A percentile compares a stretch with the other conserved stretches of the same genome.
These are phyloP conservation scores for Tylopilus sp. DNA, from an alignment of 768 basidiomycete species.

Conservation along the genomic window DNA sequence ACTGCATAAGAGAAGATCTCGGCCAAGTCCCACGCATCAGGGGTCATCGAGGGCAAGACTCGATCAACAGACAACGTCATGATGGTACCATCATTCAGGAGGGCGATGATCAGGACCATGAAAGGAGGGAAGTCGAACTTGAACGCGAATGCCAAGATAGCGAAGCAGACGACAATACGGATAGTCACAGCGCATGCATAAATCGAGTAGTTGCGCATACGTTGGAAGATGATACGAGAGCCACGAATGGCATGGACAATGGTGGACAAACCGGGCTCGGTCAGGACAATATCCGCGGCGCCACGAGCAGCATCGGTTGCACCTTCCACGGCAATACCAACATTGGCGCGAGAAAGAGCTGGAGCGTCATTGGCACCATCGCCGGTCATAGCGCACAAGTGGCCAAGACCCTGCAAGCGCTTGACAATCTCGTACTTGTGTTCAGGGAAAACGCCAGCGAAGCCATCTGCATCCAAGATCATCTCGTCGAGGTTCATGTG, in stretches of 20 bases:
- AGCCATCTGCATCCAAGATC: slow-evolving; percentile 99
- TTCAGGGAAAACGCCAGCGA: slow-evolving; percentile 98
- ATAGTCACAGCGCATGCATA: slow-evolving; percentile 96
- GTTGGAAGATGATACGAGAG: slow-evolving; percentile 98
- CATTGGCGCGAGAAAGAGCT: slow-evolving; percentile 95
- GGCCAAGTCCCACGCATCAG: slow-evolving; percentile 93
- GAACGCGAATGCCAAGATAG: slow-evolving; percentile 93
- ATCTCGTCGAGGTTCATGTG: slow-evolving; percentile 88
- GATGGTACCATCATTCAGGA: slow-evolving; percentile 98
- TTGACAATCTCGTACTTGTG: slow-evolving; percentile 99
- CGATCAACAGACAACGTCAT: slow-evolving; percentile 98
- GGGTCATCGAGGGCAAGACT: slow-evolving; percentile 87
- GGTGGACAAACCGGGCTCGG: slow-evolving; percentile 97
- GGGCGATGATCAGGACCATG: slow-evolving; percentile 98
- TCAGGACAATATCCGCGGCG: slow-evolving; percentile 96
- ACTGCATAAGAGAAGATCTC: slow-evolving; percentile 97
- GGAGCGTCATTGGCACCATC: slow-evolving; percentile 99
- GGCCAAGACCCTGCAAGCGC: slow-evolving; percentile 93
- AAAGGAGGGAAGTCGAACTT: slow-evolving; percentile 99
- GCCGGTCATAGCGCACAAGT: slow-evolving; percentile 98
- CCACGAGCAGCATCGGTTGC: slow-evolving; percentile 98
- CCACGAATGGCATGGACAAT: slow-evolving; percentile 99
- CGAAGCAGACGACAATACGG: slow-evolving; percentile 98
- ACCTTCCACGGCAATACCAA: slow-evolving; percentile 99
- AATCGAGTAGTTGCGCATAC: slow-evolving; percentile 99